phyloP scores from a whole-genome alignment of 1,284 basidiomycete genomes.

The Boletellus deceptivus region DNA sequence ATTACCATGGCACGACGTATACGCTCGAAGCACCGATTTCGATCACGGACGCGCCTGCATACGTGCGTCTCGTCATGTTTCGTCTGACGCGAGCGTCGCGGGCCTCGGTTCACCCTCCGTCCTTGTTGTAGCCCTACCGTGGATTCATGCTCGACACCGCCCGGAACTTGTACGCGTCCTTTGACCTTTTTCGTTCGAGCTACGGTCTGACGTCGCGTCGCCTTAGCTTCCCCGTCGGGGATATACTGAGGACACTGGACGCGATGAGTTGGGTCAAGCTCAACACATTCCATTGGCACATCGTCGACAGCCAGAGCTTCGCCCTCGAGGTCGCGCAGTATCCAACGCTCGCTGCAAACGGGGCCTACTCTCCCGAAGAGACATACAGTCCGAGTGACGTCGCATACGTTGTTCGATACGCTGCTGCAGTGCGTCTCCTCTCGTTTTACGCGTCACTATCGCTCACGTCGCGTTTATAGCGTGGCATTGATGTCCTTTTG shows the following conservation, averaged over 20 bases:
- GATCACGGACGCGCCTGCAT: slow-evolving; percentile 65
- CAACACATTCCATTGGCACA: slow-evolving; percentile 72
- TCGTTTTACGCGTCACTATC: neutral
- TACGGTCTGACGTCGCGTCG: neutral
- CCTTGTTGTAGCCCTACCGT: slow-evolving; percentile 53
- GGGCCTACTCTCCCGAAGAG: slow-evolving; percentile 57
- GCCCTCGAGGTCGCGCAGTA: slow-evolving; percentile 59
- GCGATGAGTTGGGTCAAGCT: slow-evolving; percentile 86
- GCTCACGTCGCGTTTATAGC: slow-evolving; percentile 15
- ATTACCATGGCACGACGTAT: slow-evolving; percentile 49
- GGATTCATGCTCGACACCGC: slow-evolving; percentile 83
- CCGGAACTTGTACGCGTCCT: slow-evolving; percentile 50
- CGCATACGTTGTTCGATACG: slow-evolving; percentile 57
- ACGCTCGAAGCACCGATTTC: slow-evolving; percentile 56
- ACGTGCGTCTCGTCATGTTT: slow-evolving; percentile 42
- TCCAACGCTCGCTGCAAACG: slow-evolving; percentile 55
- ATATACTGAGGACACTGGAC: slow-evolving; percentile 74
- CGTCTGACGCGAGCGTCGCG: no score
- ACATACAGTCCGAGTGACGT: slow-evolving; percentile 61
- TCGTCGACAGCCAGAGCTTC: slow-evolving; percentile 67
- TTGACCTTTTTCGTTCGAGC: neutral
- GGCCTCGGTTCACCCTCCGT: neutral
- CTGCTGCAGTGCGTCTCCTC: slow-evolving; percentile 47
- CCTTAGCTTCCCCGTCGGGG: slow-evolving; percentile 59
- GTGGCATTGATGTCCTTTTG: slow-evolving; percentile 30